phyloP scores from a whole-genome alignment of 2,329 filamentous ascomycete species.

The Hypoxylon sp. region DNA sequence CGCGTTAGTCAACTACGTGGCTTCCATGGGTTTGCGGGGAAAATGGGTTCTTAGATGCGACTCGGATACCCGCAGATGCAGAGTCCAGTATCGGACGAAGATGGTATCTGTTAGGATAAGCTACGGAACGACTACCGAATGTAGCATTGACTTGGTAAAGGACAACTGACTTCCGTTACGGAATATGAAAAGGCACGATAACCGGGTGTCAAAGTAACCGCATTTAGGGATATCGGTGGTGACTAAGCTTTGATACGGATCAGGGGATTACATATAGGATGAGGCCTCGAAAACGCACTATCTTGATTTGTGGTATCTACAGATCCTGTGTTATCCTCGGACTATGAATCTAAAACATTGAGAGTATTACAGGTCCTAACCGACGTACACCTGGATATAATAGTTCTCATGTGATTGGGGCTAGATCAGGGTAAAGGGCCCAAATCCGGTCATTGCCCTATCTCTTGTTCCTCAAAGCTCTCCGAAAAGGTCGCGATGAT shows the following conservation, averaged over 20 bases:
- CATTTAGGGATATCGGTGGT: not conserved
- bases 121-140: slow-evolving; percentile 17
- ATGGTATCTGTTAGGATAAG: not conserved
- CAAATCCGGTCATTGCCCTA: slow-evolving; percentile 4
- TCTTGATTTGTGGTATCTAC: slow-evolving; percentile 8
- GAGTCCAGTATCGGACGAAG: slow-evolving; percentile 33
- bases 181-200: slow-evolving; percentile 2
- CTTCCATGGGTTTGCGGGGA: slow-evolving; percentile 29
- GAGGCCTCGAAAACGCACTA: not conserved
- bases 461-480: not conserved
- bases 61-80: slow-evolving; percentile 37
- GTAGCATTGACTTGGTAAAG: not conserved
- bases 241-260: not conserved
- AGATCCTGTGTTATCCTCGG: slow-evolving; percentile 20
- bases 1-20: slow-evolving; percentile 35
- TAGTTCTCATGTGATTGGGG: slow-evolving; percentile 10
- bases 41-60: slow-evolving; percentile 21
- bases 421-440: not conserved
- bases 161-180: not conserved
- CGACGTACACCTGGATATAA: slow-evolving; percentile 8
- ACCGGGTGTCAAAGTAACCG: slow-evolving; percentile 2
- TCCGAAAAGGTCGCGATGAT: slow-evolving; percentile 17
- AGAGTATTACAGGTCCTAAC: slow-evolving; percentile 30
- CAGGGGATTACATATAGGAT: not conserved
- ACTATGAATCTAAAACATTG: slow-evolving; percentile 6